A percentile compares a stretch with the other conserved stretches of the same genome.
Conservation (phyloP, 2,329 filamentous ascomycete species). For the Fonsecaea multimorphosa region DNA sequence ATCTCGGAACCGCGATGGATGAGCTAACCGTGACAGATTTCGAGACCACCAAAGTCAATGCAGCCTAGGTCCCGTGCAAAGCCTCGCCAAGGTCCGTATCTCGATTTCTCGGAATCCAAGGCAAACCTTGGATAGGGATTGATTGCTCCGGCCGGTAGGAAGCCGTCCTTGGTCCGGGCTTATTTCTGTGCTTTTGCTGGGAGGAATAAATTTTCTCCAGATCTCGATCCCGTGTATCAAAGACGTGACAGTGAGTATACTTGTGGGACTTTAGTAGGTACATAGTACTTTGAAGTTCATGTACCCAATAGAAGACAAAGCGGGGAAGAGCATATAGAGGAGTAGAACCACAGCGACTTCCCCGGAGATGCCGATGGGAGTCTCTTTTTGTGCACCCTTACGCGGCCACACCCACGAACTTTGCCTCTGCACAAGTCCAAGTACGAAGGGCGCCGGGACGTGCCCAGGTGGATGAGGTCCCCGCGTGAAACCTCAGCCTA, state of each 20-base stretch:
- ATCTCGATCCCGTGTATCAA: neutral
- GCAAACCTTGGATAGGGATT: neutral
- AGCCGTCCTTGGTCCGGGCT: neutral
- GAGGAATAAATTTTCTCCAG: neutral
- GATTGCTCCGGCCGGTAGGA: too few species aligned
- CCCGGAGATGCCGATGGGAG: neutral
- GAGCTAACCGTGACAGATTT: neutral
- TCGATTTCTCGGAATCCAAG: neutral
- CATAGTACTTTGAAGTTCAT: too few species aligned
- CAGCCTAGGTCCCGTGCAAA: neutral
- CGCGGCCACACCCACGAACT: neutral
- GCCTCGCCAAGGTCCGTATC: neutral
- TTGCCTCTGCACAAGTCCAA: neutral
- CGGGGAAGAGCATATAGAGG: neutral
- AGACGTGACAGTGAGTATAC: too few species aligned
- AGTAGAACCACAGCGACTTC: neutral
- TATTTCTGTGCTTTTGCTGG: neutral
- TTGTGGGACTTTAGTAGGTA: too few species aligned
- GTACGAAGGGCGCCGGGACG: too few species aligned
- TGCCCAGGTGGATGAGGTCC: neutral
- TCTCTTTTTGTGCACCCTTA: neutral
- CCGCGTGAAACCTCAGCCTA: neutral
- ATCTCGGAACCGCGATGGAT: neutral
- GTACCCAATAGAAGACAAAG: neutral
- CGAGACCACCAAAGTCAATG: neutral